Conservation (phyloP, 345 rosid species). For the Aethionema arabicum region DNA sequence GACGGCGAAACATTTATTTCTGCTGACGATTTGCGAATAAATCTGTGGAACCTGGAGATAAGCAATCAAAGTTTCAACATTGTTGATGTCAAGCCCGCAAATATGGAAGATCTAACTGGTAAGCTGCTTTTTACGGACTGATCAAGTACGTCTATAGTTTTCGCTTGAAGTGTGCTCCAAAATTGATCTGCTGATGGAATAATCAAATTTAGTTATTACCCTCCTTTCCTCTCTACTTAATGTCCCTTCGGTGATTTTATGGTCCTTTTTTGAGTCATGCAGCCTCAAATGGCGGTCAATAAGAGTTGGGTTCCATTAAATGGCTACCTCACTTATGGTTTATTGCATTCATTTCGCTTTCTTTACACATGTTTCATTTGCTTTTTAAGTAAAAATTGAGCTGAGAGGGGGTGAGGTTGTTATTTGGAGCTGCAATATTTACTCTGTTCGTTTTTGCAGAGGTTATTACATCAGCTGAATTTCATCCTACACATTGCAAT, state of each 20-base stretch:
- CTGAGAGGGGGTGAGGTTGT: neutral
- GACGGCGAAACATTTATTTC: slow-evolving; percentile 75
- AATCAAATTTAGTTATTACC: neutral
- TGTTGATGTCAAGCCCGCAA: slow-evolving; percentile 65
- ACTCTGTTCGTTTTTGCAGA: slow-evolving; percentile 53
- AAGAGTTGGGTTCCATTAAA: neutral
- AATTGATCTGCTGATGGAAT: slow-evolving; percentile 4
- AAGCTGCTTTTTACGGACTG: slow-evolving; percentile 14
- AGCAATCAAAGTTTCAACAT: slow-evolving; percentile 69
- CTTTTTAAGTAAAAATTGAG: slow-evolving; percentile 13
- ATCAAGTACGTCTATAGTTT: neutral
- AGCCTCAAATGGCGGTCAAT: slow-evolving; percentile 6
- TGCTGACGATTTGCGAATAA: slow-evolving; percentile 67
- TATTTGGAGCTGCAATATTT: slow-evolving; percentile 17
- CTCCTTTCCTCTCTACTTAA: neutral
- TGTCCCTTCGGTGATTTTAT: slow-evolving; percentile 1
- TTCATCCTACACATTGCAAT: slow-evolving; percentile 94
- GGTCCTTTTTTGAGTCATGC: slow-evolving; percentile 3
- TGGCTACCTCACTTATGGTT: neutral
- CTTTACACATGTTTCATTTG: slow-evolving; percentile 10
- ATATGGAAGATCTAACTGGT: slow-evolving; percentile 79
- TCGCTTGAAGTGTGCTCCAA: slow-evolving; percentile 6
- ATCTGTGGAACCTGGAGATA: slow-evolving; percentile 75
- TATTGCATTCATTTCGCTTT: slow-evolving; percentile 1
- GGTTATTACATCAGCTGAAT: slow-evolving; percentile 98